Percentiles rank a stretch among this genome's conserved stretches.
Conservation (phyloP, 2,329 filamentous ascomycete species). For the Trichoderma sp. region DNA sequence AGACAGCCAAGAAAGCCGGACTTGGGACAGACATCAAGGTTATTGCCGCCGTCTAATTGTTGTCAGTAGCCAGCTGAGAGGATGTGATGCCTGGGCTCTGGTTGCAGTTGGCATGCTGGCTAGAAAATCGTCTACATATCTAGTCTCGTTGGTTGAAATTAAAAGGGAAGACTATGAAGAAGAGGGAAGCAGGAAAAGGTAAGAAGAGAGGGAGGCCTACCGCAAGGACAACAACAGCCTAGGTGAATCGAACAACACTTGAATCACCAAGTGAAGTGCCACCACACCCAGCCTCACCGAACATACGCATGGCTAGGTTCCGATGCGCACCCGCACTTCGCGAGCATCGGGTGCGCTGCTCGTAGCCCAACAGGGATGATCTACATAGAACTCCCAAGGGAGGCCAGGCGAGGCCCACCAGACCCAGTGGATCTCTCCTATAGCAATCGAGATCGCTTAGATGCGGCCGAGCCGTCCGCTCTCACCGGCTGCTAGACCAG, state of each 20-base stretch:
- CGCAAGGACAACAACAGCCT: background rate
- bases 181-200: background rate
- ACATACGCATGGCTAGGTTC: background rate
- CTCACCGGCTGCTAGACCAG: background rate
- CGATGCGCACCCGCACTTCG: constrained; percentile 9
- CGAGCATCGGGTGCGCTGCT: constrained; percentile 24
- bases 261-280: background rate
- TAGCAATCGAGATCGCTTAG: constrained; percentile 22
- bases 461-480: background rate
- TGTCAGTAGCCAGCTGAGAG: background rate
- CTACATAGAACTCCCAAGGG: background rate
- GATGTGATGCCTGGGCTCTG: background rate
- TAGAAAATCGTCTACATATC: background rate
- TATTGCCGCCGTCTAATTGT: background rate
- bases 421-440: background rate
- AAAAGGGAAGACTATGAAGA: background rate
- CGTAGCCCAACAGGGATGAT: constrained; percentile 13
- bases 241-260: background rate
- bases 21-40: background rate
- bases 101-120: background rate
- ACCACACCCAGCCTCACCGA: background rate
- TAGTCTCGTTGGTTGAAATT: background rate
- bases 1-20: background rate
- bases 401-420: constrained; percentile 6
- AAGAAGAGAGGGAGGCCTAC: background rate